Evolutionary conservation across 2,329 filamentous ascomycete species (phyloP).

Genomic region (Nothophoma quercina): DNA sequence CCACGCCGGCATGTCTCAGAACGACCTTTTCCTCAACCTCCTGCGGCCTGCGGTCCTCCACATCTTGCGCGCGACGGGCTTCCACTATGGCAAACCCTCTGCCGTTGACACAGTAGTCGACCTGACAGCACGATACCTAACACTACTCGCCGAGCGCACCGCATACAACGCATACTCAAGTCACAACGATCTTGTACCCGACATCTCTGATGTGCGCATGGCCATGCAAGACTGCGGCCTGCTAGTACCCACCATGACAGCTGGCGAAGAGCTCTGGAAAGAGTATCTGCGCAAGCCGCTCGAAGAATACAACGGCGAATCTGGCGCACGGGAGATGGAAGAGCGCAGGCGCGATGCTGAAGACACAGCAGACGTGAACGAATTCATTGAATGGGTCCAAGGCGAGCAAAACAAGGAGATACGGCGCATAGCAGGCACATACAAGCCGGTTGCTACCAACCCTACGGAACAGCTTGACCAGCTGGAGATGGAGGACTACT

Average conservation of each 20-base stretch:
- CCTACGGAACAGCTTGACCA: constrained; percentile 58
- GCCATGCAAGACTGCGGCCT: constrained; percentile 84
- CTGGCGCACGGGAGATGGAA: constrained; percentile 52
- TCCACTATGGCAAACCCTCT: constrained; percentile 80
- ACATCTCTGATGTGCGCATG: constrained; percentile 81
- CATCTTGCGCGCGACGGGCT: constrained; percentile 89
- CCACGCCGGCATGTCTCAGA: constrained; percentile 44
- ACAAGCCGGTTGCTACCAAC: constrained; percentile 45
- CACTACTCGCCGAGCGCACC: constrained; percentile 75
- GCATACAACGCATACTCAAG: constrained; percentile 75
- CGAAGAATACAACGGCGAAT: constrained; percentile 51
- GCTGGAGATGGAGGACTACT: constrained; percentile 56
- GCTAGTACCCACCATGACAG: constrained; percentile 71
- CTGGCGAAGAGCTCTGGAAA: constrained; percentile 72
- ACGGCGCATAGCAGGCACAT: constrained; percentile 77
- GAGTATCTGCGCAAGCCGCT: constrained; percentile 58
- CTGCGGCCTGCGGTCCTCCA: constrained; percentile 88
- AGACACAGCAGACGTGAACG: constrained; percentile 78
- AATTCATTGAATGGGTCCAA: constrained; percentile 80
- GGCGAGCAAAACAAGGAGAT: constrained; percentile 81
- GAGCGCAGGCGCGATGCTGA: constrained; percentile 64
- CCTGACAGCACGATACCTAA: constrained; percentile 81
- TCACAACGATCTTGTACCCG: constrained; percentile 69
- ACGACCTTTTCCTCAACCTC: constrained; percentile 73
- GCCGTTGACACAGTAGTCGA: constrained; percentile 90